A percentile compares a stretch with the other conserved stretches of the same genome.
Conservation (phyloP, 2,329 filamentous ascomycete genomes). For the Ceratocystis lukuohia region DNA sequence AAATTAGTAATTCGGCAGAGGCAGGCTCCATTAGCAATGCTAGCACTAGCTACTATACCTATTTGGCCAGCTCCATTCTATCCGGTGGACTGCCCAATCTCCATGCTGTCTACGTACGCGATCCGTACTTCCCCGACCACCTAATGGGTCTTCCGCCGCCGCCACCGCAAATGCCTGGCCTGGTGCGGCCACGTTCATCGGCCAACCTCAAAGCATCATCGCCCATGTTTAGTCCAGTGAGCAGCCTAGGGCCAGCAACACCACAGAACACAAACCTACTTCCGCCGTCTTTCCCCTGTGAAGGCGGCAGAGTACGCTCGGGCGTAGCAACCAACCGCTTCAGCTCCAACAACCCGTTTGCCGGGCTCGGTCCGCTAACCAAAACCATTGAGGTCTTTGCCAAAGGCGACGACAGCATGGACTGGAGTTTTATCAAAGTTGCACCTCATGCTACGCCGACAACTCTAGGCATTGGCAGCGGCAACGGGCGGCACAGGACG, state of each 20-base stretch:
- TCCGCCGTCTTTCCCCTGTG: constrained; percentile 18
- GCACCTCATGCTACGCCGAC: constrained; percentile 25
- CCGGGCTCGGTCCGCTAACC: constrained; percentile 31
- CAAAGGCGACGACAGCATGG: constrained; percentile 43
- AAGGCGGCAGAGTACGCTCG: constrained; percentile 21
- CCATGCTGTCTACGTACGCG: constrained; percentile 68
- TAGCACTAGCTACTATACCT: constrained; percentile 61
- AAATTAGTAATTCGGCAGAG: constrained; percentile 52
- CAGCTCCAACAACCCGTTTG: constrained; percentile 49
- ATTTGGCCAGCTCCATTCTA: constrained; percentile 72
- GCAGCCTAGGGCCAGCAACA: constrained; percentile 22
- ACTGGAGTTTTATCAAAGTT: constrained; percentile 46
- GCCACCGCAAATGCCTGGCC: constrained; percentile 42
- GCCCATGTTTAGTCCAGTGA: constrained; percentile 15
- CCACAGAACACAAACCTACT: constrained; percentile 19
- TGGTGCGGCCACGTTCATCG: constrained; percentile 28
- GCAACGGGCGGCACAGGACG: background rate
- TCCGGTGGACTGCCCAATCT: constrained; percentile 61
- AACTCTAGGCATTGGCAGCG: background rate
- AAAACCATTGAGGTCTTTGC: constrained; percentile 47
- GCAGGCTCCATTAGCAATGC: constrained; percentile 44
- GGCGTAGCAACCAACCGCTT: constrained; percentile 29
- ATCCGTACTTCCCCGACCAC: constrained; percentile 67
- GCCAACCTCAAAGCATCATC: constrained; percentile 22
- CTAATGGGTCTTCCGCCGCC: constrained; percentile 58